Conservation (phyloP, 805 yeast species). For the Yamadazyma philogaea region DNA sequence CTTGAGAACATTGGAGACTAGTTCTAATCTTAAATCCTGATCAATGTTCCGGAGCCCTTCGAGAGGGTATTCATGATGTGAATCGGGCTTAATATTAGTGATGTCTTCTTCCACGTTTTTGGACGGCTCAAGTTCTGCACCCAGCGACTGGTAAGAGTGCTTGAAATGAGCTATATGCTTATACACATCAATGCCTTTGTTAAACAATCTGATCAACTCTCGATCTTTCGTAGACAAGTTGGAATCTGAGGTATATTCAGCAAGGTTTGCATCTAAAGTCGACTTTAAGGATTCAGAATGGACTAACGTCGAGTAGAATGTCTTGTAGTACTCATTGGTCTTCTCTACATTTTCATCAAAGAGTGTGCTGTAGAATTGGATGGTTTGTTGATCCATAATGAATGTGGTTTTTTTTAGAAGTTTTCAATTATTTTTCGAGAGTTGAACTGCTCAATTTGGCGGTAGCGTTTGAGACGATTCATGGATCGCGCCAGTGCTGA, state of each 20-base stretch:
- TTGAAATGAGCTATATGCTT: slow-evolving; percentile 2
- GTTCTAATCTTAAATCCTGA: slow-evolving; percentile 21
- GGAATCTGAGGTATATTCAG: slow-evolving; percentile 2
- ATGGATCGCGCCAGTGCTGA: too few species aligned
- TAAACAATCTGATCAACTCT: slow-evolving; percentile 1
- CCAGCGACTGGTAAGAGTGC: background rate
- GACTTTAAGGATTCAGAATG: slow-evolving; percentile 23
- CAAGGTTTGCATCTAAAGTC: slow-evolving; percentile 20
- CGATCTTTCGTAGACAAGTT: background rate
- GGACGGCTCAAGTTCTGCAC: too few species aligned
- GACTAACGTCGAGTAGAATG: slow-evolving; percentile 23
- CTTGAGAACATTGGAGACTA: slow-evolving; percentile 21
- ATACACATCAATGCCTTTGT: slow-evolving; percentile 5
- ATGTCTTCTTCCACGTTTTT: slow-evolving; percentile 12
- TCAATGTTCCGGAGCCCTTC: slow-evolving; percentile 15
- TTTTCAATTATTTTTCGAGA: background rate
- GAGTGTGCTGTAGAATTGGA: slow-evolving; percentile 21
- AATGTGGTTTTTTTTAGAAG: background rate
- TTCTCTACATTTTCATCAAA: slow-evolving; percentile 18
- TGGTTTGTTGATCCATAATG: slow-evolving; percentile 10
- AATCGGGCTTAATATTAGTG: slow-evolving; percentile 10
- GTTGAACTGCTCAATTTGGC: background rate
- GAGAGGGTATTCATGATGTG: background rate
- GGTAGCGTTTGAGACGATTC: too few species aligned
- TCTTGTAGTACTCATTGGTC: slow-evolving; percentile 19